Evolutionary conservation across 2,329 filamentous ascomycete genomes (phyloP).

Genomic region (Sporothrix dimorphospora): DNA sequence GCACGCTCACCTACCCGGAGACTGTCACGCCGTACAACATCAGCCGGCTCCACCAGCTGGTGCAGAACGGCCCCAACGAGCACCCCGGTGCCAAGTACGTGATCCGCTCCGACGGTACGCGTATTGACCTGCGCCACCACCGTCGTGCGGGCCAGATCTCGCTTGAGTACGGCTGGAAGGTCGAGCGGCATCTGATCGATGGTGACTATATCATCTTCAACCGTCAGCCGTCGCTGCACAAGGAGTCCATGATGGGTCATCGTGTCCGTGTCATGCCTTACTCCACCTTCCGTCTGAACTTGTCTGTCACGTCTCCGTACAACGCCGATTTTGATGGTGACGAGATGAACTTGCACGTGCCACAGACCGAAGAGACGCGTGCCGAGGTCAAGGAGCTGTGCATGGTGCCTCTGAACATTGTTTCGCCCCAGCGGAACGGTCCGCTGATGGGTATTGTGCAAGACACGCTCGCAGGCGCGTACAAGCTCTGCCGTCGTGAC

Average conservation of each 20-base stretch:
- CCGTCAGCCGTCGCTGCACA: slow-evolving; percentile 97
- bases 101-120: slow-evolving; percentile 87
- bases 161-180: slow-evolving; percentile 96
- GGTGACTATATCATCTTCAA: slow-evolving; percentile 99
- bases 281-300: slow-evolving; percentile 95
- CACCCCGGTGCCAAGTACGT: slow-evolving; percentile 97
- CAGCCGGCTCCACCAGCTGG: slow-evolving; percentile 82
- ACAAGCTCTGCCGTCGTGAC: slow-evolving; percentile 94
- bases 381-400: slow-evolving; percentile 93
- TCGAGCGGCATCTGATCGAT: slow-evolving; percentile 93
- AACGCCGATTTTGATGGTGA: slow-evolving; percentile 99
- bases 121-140: slow-evolving; percentile 93
- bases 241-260: slow-evolving; percentile 99
- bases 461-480: slow-evolving; percentile 92
- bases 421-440: slow-evolving; percentile 94
- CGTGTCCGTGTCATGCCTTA: slow-evolving; percentile 97
- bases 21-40: slow-evolving; percentile 99
- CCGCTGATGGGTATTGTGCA: slow-evolving; percentile 99
- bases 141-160: slow-evolving; percentile 84
- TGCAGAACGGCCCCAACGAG: slow-evolving; percentile 91
- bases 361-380: slow-evolving; percentile 94
- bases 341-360: slow-evolving; percentile 99
- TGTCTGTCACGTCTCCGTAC: slow-evolving; percentile 97
- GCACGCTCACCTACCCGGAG: slow-evolving; percentile 93
- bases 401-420: slow-evolving; percentile 97